These are phyloP conservation scores for Ophiostoma sp. DNA, from an alignment of 2,329 filamentous ascomycete species.

Conservation along the genomic window DNA sequence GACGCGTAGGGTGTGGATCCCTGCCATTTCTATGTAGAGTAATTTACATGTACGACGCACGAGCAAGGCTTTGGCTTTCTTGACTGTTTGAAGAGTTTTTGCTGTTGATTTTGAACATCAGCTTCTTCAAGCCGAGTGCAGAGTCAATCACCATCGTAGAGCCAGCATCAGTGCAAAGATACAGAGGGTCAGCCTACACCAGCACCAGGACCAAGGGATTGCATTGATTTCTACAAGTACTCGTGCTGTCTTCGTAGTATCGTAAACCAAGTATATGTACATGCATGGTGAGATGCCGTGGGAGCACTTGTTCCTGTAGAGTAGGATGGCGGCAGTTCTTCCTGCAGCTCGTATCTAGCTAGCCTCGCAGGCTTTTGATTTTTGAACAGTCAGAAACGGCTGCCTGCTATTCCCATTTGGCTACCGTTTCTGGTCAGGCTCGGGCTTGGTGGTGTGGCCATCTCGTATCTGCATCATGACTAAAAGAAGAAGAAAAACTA, in stretches of 20 bases:
- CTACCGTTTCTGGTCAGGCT: too few relatives aligned
- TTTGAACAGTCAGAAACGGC: neutral
- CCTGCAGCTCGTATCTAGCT: neutral
- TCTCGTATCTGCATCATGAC: too few relatives aligned
- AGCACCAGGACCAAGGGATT: too few relatives aligned
- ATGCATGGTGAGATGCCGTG: neutral
- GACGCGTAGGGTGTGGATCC: slow-evolving; percentile 1
- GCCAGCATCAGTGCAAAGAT: too few relatives aligned
- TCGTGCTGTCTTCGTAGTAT: neutral
- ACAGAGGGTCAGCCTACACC: too few relatives aligned
- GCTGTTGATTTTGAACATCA: neutral
- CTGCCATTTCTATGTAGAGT: too few relatives aligned
- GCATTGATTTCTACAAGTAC: too few relatives aligned
- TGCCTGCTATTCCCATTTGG: too few relatives aligned
- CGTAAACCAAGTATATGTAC: neutral
- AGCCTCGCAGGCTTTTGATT: too few relatives aligned
- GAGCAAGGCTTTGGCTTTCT: neutral
- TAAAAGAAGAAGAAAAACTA: too few relatives aligned
- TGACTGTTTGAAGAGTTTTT: neutral
- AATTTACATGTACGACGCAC: neutral
- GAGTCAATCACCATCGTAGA: too few relatives aligned
- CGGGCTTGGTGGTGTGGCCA: too few relatives aligned
- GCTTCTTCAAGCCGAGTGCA: neutral
- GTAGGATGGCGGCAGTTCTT: neutral
- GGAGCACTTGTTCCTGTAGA: neutral